Evolutionary conservation across 805 yeast species (phyloP).

Genomic region (Scheffersomyces lignosus): DNA sequence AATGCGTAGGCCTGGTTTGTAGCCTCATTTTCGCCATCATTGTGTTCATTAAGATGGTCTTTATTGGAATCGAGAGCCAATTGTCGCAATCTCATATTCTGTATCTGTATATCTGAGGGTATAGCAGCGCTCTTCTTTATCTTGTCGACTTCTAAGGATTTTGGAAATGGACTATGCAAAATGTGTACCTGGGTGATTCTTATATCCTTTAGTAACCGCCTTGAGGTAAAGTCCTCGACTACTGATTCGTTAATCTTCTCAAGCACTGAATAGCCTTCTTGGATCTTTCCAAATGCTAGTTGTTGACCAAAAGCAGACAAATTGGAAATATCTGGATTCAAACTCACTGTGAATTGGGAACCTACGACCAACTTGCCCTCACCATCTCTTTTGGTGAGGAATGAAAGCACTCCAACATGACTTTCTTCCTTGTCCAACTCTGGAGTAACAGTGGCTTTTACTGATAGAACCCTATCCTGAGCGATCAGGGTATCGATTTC

Average conservation of each 20-base stretch:
- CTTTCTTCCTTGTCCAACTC: too few relatives aligned
- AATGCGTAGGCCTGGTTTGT: conserved; percentile 58
- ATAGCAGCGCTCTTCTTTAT: conserved; percentile 11
- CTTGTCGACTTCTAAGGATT: conserved; percentile 14
- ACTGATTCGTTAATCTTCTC: conserved; percentile 41
- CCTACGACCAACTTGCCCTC: too few relatives aligned
- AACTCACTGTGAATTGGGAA: conserved; percentile 14
- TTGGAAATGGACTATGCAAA: conserved; percentile 55
- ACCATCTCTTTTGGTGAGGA: too few relatives aligned
- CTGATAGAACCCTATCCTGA: too few relatives aligned
- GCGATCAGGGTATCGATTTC: too few relatives aligned
- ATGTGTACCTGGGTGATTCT: conserved; percentile 52
- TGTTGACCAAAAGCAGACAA: conserved; percentile 26
- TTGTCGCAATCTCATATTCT: conserved; percentile 10
- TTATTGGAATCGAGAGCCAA: too few relatives aligned
- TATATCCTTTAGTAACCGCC: conserved; percentile 22
- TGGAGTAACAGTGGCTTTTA: too few relatives aligned
- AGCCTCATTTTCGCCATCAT: conserved; percentile 28
- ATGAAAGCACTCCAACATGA: too few relatives aligned
- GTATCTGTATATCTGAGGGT: conserved; percentile 17
- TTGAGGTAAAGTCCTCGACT: conserved; percentile 35
- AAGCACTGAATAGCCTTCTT: conserved; percentile 50
- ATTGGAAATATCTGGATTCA: too few relatives aligned
- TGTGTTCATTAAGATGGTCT: neutral
- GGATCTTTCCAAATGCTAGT: conserved; percentile 49